A percentile compares a stretch with the other conserved stretches of the same genome.
Conservation (phyloP, 345 rosid genomes). For the Eucalyptus dawsonii region DNA sequence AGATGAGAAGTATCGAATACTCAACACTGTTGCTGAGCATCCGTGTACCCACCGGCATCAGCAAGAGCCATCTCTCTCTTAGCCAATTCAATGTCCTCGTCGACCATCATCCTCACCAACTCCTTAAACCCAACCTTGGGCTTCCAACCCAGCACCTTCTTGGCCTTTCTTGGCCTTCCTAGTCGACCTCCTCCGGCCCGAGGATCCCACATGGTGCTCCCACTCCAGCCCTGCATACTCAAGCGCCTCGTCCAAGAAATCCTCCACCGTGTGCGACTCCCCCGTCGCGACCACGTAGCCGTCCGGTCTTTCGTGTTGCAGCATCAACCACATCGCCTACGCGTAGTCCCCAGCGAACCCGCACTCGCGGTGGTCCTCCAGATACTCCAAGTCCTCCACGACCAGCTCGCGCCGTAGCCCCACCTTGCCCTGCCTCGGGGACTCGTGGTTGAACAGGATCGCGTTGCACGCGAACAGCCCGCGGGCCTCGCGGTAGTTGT, state of each 20-base stretch:
- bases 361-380: constrained; percentile 47
- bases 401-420: constrained; percentile 72
- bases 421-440: constrained; percentile 72
- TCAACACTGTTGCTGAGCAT: constrained; percentile 66
- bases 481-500: constrained; percentile 75
- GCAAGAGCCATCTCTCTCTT: constrained; percentile 87
- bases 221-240: constrained; percentile 46
- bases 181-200: constrained; percentile 44
- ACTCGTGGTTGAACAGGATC: constrained; percentile 80
- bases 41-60: constrained; percentile 79
- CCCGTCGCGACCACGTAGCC: constrained; percentile 90
- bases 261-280: constrained; percentile 81
- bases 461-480: constrained; percentile 81
- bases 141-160: constrained; percentile 50
- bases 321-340: constrained; percentile 98
- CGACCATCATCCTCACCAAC: constrained; percentile 88
- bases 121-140: constrained; percentile 69
- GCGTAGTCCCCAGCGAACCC: constrained; percentile 92
- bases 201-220: constrained; percentile 40
- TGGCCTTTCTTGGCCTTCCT: constrained; percentile 38
- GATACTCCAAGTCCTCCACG: constrained; percentile 66
- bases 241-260: constrained; percentile 67
- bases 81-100: constrained; percentile 60
- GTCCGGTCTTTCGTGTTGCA: constrained; percentile 79
- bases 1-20: neutral